These are phyloP conservation scores for Lepidium aucheri DNA, from an alignment of 345 rosid species.

Conservation along the genomic window DNA sequence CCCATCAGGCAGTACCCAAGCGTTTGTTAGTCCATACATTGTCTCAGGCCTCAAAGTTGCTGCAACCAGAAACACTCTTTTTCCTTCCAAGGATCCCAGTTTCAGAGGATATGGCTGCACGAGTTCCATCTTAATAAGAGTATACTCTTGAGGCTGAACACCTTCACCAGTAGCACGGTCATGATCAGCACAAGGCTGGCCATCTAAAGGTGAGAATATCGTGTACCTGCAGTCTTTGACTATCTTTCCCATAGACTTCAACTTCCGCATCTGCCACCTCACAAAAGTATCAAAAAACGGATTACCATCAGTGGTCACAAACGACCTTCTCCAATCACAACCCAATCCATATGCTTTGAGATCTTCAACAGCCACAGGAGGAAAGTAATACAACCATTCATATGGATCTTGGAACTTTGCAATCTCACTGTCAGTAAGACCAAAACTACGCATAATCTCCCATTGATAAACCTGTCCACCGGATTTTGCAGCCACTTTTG, in stretches of 20 bases:
- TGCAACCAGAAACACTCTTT: constrained; percentile 67
- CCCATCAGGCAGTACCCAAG: constrained; percentile 94
- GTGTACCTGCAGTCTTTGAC: constrained; percentile 78
- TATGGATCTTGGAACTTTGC: constrained; percentile 62
- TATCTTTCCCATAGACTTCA: constrained; percentile 81
- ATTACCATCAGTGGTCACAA: constrained; percentile 76
- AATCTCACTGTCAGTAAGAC: constrained; percentile 61
- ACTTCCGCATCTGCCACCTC: constrained; percentile 86
- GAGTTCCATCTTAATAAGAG: constrained; percentile 86
- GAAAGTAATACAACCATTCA: constrained; percentile 72
- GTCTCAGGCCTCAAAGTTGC: constrained; percentile 96
- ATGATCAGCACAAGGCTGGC: constrained; percentile 95
- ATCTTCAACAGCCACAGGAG: constrained; percentile 65
- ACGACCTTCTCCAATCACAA: constrained; percentile 89
- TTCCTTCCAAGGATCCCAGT: constrained; percentile 58
- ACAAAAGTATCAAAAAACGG: constrained; percentile 77
- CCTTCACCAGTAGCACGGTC: constrained; percentile 96
- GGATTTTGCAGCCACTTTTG: constrained; percentile 77
- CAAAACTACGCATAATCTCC: constrained; percentile 96
- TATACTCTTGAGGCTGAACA: constrained; percentile 92
- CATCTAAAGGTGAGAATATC: constrained; percentile 82
- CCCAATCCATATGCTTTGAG: constrained; percentile 86
- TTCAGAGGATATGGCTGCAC: constrained; percentile 58
- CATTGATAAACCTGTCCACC: constrained; percentile 76
- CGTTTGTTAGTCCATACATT: constrained; percentile 94